phyloP scores from a whole-genome alignment of 2,329 filamentous ascomycete genomes.

The Nigrospora sphaerica region DNA sequence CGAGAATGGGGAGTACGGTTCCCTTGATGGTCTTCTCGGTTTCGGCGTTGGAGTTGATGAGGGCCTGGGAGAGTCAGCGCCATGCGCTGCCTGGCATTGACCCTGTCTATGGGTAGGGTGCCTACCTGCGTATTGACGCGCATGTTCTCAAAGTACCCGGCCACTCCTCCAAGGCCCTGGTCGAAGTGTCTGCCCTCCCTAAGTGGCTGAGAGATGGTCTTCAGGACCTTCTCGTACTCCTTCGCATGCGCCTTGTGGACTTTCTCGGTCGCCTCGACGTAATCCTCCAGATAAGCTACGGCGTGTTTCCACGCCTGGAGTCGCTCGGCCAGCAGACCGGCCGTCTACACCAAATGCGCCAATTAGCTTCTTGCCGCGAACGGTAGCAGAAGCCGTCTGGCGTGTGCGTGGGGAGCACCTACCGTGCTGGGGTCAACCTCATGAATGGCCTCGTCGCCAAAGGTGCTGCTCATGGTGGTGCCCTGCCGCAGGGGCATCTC shows the following conservation, averaged over 20 bases:
- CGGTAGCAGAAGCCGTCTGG: background rate
- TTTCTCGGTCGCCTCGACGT: slow-evolving; percentile 79
- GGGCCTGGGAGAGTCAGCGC: slow-evolving; percentile 44
- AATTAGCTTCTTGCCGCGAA: slow-evolving; percentile 2
- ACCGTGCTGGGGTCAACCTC: slow-evolving; percentile 52
- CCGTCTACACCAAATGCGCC: slow-evolving; percentile 44
- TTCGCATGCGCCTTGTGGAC: slow-evolving; percentile 78
- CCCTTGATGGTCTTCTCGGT: slow-evolving; percentile 87
- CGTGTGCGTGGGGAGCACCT: slow-evolving; percentile 19
- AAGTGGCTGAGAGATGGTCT: slow-evolving; percentile 82
- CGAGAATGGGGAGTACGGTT: slow-evolving; percentile 78
- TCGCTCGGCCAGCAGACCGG: slow-evolving; percentile 77
- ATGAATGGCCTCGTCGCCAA: slow-evolving; percentile 51
- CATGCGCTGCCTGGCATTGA: background rate
- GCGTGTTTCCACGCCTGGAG: slow-evolving; percentile 95
- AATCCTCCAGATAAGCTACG: slow-evolving; percentile 85
- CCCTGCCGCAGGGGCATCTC: slow-evolving; percentile 38
- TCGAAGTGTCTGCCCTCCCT: slow-evolving; percentile 92
- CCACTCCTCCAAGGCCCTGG: slow-evolving; percentile 77
- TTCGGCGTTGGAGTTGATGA: slow-evolving; percentile 83
- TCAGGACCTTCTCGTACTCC: slow-evolving; percentile 91
- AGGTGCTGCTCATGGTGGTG: slow-evolving; percentile 32
- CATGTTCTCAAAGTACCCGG: slow-evolving; percentile 90
- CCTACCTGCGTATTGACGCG: slow-evolving; percentile 75
- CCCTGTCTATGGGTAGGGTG: background rate